A percentile compares a stretch with the other conserved stretches of the same genome.
phyloP scores from a whole-genome alignment of 768 basidiomycete species.

The Xerocomellus intermedius region DNA sequence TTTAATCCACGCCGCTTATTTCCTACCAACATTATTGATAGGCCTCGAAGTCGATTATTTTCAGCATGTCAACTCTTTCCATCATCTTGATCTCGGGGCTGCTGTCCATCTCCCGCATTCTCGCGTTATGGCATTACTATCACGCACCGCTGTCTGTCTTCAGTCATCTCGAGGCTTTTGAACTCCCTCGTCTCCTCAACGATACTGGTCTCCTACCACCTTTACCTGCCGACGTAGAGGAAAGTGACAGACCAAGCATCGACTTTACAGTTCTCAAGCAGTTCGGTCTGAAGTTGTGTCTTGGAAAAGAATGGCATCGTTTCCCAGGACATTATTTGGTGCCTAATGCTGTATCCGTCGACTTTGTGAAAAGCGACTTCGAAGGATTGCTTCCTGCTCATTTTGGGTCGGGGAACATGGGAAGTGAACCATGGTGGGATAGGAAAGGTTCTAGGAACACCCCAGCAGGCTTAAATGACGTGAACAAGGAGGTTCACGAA shows the following conservation, averaged over 20 bases:
- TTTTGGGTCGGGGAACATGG: conserved; percentile 46
- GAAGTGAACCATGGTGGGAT: conserved; percentile 30
- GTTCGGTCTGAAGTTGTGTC: conserved; percentile 76
- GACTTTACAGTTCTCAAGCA: conserved; percentile 67
- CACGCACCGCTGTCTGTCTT: conserved; percentile 79
- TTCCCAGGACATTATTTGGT: conserved; percentile 91
- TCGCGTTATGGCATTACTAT: conserved; percentile 87
- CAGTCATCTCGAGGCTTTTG: conserved; percentile 67
- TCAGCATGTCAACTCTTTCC: conserved; percentile 71
- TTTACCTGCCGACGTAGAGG: conserved; percentile 40
- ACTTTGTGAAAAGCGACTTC: conserved; percentile 91
- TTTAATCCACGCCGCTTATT: conserved; percentile 1
- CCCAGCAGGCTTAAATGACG: conserved; percentile 76
- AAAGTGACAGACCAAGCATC: conserved; percentile 47
- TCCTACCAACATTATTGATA: conserved; percentile 28
- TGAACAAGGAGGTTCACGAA: conserved; percentile 75
- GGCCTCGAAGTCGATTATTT: conserved; percentile 76
- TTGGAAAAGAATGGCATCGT: conserved; percentile 95
- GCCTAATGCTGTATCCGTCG: conserved; percentile 77
- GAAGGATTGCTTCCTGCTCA: conserved; percentile 84
- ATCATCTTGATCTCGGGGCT: conserved; percentile 64
- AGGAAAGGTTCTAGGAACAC: conserved; percentile 59
- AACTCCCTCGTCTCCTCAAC: conserved; percentile 83
- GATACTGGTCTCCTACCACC: conserved; percentile 60
- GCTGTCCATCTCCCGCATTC: conserved; percentile 75